Percentiles rank a stretch among this genome's conserved stretches.
These are phyloP conservation scores for Plasmodium vivax DNA, from an alignment of 169 alveolate species.

Conservation along the genomic window DNA sequence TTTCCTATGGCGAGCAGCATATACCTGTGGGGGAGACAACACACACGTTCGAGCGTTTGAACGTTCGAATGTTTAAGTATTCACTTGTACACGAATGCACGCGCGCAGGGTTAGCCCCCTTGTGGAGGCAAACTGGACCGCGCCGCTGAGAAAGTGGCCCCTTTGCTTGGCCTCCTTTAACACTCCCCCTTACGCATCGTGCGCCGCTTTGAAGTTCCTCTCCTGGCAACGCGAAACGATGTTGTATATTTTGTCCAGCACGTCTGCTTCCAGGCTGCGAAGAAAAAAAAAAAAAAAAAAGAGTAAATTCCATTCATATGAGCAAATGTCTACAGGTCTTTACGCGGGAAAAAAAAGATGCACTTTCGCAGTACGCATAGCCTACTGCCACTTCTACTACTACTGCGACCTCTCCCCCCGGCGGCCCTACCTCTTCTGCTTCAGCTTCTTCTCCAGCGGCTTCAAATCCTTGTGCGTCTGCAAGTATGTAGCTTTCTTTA, in stretches of 20 bases:
- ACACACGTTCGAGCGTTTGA: too few relatives aligned
- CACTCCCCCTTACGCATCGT: slow-evolving; percentile 53
- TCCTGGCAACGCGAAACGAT: slow-evolving; percentile 61
- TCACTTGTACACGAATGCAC: not conserved
- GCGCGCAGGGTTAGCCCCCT: not conserved
- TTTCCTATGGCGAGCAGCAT: slow-evolving; percentile 94
- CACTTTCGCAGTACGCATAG: not conserved
- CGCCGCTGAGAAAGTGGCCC: not conserved
- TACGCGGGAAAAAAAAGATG: not conserved
- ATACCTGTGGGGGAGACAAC: slow-evolving; percentile 83
- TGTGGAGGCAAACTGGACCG: not conserved
- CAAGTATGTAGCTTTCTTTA: slow-evolving; percentile 65
- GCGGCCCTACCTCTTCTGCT: slow-evolving; percentile 40
- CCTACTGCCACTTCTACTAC: not conserved
- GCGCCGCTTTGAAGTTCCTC: slow-evolving; percentile 70
- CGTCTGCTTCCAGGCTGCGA: slow-evolving; percentile 40
- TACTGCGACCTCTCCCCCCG: not conserved
- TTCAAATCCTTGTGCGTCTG: slow-evolving; percentile 74
- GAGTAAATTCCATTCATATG: slow-evolving; percentile 12
- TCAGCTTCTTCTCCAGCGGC: slow-evolving; percentile 66
- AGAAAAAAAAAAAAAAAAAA: slow-evolving; percentile 31
- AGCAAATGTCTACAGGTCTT: not conserved
- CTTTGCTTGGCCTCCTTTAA: not conserved
- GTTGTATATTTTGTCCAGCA: slow-evolving; percentile 68
- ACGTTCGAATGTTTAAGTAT: not conserved